Evolutionary conservation across 306 rosid genomes (phyloP).

Genomic region (barrel medic (Medicago truncatula)): MtrunA17r5.0-ANR NC_053045.1:27475001-27475500

Average conservation of each 20-base stretch:
- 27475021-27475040: too few species aligned
- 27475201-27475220: constrained; percentile 67
- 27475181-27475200: constrained; percentile 58
- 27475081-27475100: neutral
- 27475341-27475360: constrained; percentile 66
- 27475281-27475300: constrained; percentile 70
- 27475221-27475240: constrained; percentile 82
- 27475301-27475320: constrained; percentile 70
- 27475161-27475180: constrained; percentile 57
- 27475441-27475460: constrained; percentile 64
- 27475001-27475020: too few species aligned
- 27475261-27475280: constrained; percentile 58
- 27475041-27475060: neutral
- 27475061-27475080: neutral
- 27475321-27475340: constrained; percentile 77
- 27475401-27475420: constrained; percentile 77
- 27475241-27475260: constrained; percentile 66
- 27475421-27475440: constrained; percentile 69
- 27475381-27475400: constrained; percentile 71
- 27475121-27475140: constrained; percentile 61
- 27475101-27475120: constrained; percentile 63
- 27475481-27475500: constrained; percentile 70
- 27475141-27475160: constrained; percentile 56
- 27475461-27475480: constrained; percentile 58
- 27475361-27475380: constrained; percentile 68